phyloP scores from a whole-genome alignment of 2,329 filamentous ascomycete species.

The Fusarium euwallaceae region DNA sequence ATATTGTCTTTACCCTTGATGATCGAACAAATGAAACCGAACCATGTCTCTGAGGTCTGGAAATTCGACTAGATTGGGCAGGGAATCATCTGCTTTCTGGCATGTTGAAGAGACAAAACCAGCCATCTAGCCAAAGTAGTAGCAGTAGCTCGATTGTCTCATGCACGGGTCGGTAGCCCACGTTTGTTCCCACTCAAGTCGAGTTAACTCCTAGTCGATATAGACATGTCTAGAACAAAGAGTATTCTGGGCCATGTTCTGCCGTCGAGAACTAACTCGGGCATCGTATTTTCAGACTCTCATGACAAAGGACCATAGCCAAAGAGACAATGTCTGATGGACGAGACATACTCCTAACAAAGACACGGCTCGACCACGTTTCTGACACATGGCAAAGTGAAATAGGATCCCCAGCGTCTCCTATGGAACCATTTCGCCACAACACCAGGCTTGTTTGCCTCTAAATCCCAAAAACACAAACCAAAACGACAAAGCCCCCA shows the following conservation, averaged over 20 bases:
- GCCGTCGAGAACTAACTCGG: neutral
- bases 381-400: neutral
- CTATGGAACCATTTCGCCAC: slow-evolving; percentile 23
- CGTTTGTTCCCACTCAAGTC: neutral
- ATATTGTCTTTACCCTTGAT: neutral
- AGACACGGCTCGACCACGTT: neutral
- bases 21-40: neutral
- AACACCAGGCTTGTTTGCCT: slow-evolving; percentile 36
- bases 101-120: neutral
- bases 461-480: slow-evolving; percentile 7
- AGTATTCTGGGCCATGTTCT: neutral
- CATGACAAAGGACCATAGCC: neutral
- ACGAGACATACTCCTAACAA: neutral
- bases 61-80: neutral
- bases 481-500: slow-evolving; percentile 1
- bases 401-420: neutral
- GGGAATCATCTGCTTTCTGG: neutral
- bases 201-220: neutral
- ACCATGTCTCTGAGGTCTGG: neutral
- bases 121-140: neutral
- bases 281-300: neutral
- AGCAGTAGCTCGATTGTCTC: neutral
- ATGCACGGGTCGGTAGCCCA: neutral
- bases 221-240: neutral
- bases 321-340: neutral